Conservation (phyloP, 176 grass and related monocot species). For the Pontederia crassipes region DNA sequence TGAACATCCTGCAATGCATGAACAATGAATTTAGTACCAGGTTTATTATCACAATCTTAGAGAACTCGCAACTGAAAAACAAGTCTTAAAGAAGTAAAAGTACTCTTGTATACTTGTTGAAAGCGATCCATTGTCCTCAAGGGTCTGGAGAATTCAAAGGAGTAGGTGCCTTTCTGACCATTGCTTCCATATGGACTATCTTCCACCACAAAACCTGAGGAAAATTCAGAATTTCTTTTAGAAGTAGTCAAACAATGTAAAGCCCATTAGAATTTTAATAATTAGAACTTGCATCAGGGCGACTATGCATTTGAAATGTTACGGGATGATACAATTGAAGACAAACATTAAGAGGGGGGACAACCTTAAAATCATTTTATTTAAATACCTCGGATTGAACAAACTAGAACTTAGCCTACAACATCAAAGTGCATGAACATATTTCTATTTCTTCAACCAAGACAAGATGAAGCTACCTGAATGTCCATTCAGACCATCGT, state of each 20-base stretch:
- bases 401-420: too few relatives aligned
- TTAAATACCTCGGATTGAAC: too few relatives aligned
- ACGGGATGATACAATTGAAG: too few relatives aligned
- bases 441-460: too few relatives aligned
- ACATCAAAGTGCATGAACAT: too few relatives aligned
- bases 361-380: too few relatives aligned
- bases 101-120: slow-evolving; percentile 48
- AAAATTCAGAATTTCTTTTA: background rate
- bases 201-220: slow-evolving; percentile 61
- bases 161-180: slow-evolving; percentile 85
- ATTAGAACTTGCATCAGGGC: too few relatives aligned
- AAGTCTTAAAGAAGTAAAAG: background rate
- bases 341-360: too few relatives aligned
- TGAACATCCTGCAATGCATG: slow-evolving; percentile 70
- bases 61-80: background rate
- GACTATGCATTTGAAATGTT: too few relatives aligned
- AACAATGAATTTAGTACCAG: background rate
- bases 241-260: too few relatives aligned
- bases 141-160: slow-evolving; percentile 90
- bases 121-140: slow-evolving; percentile 93
- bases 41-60: background rate
- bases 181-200: slow-evolving; percentile 75
- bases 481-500: slow-evolving; percentile 58
- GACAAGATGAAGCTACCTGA: slow-evolving; percentile 35
- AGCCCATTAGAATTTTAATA: too few relatives aligned